Conservation (phyloP, 1,139 yeast genomes). For the Suhomyces taliae region DNA sequence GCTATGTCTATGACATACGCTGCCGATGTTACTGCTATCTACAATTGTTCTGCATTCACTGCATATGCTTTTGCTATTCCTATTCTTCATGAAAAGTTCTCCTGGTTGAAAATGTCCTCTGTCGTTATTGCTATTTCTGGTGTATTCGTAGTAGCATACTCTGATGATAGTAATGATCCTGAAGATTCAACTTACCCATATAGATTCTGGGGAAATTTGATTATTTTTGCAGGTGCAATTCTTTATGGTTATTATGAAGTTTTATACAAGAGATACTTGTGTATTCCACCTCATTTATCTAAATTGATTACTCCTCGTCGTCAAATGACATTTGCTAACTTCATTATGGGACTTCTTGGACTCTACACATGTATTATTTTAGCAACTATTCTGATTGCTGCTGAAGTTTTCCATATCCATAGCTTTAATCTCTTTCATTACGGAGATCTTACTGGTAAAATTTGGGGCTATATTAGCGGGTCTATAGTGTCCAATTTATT, state of each 20-base stretch:
- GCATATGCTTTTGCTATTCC: conserved; percentile 86
- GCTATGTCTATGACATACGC: conserved; percentile 83
- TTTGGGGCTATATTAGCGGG: conserved; percentile 48
- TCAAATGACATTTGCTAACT: conserved; percentile 49
- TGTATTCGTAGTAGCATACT: conserved; percentile 76
- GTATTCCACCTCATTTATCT: conserved; percentile 63
- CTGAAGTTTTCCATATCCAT: conserved; percentile 58
- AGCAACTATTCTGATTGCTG: conserved; percentile 49
- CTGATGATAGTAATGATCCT: conserved; percentile 37
- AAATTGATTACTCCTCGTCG: conserved; percentile 47
- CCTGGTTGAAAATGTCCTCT: conserved; percentile 64
- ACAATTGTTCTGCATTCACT: conserved; percentile 85
- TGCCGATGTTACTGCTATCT: conserved; percentile 85
- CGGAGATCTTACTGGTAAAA: conserved; percentile 34
- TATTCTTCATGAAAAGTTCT: conserved; percentile 62
- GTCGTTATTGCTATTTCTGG: conserved; percentile 74
- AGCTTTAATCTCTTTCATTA: conserved; percentile 55
- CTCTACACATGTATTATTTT: conserved; percentile 53
- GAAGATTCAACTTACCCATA: conserved; percentile 48
- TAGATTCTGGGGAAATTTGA: conserved; percentile 66
- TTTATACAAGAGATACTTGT: conserved; percentile 68
- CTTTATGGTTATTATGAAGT: conserved; percentile 86
- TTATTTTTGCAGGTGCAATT: conserved; percentile 77
- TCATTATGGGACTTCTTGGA: conserved; percentile 58
- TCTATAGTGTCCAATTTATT: conserved; percentile 62